Evolutionary conservation across 23 red algal genomes (phyloP), one percentile per base, ranked within the genome.

Genomic region (Agarophyton chilense): DNA sequence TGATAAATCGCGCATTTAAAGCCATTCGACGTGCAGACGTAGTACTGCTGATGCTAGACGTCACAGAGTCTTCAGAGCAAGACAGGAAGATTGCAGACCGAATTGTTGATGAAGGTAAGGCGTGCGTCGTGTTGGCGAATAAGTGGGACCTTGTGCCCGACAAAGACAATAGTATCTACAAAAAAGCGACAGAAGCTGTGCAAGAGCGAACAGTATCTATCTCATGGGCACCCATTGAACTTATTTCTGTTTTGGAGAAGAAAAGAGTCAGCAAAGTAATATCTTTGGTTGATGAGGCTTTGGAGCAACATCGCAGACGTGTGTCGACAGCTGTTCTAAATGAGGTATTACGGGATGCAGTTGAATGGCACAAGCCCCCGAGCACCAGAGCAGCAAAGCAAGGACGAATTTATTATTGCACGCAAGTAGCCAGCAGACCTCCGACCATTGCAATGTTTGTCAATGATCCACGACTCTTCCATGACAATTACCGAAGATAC

Each of bases 401-500:
- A 55, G 96, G 96, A 43, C 88, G 92, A 38, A 60, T 98, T 64
- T 98, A 98, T 78, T 98, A 95, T 49, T 95, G 92, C 80, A 98
- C 96, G 31, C 96, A 98, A 76, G 96, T 98, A 33, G 76, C 72
- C 43, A 87, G 42, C 34, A 43, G 82, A 42, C 96, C 96, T 68
- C 96, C 96, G n/a, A 95, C 96, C 10, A 87, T 98, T 29, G 92
- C 96, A 29, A 77, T 98, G 84, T 98, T 98, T 81, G 96, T 98
- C 41, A 98, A 98, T 67, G 82, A 90, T 46, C 92, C 96, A 9
- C 44, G 77, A 56, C 83, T 98, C 18, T 98, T 98, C 90, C 77
- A 74, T 22, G 96, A 98, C 52, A 98, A 95, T 21, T 98, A 98
- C 67, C 64, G 84, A 21, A 77, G 91, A 25, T 98, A 95, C 67